phyloP scores from a whole-genome alignment of 441 rosid species.

The Omphalea diandra region DNA sequence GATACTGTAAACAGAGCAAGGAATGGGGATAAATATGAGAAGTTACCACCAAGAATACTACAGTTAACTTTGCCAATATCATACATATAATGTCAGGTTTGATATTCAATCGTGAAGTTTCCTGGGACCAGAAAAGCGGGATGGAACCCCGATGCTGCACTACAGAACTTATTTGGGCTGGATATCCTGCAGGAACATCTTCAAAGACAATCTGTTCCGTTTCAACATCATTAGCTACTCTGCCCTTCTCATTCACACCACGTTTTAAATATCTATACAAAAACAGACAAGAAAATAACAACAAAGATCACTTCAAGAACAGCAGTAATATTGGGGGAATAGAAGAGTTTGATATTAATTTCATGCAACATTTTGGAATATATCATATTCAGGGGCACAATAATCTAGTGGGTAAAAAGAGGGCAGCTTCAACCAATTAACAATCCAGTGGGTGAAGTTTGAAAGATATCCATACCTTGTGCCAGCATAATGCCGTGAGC shows the following conservation, averaged over 20 bases:
- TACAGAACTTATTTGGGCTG: conserved; percentile 79
- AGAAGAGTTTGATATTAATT: too few species aligned
- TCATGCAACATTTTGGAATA: too few species aligned
- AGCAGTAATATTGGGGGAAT: too few species aligned
- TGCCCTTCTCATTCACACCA: conserved; percentile 94
- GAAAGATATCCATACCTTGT: conserved; percentile 84
- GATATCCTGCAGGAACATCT: conserved; percentile 72
- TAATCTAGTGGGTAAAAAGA: too few species aligned
- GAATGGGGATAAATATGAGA: conserved; percentile 13
- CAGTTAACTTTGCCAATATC: conserved; percentile 33
- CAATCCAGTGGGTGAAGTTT: too few species aligned
- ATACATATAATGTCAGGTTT: conserved; percentile 97
- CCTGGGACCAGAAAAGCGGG: conserved; percentile 99
- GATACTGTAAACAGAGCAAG: conserved; percentile 60
- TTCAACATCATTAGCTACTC: conserved; percentile 99
- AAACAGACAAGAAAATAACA: too few species aligned
- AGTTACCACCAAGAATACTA: conserved; percentile 8
- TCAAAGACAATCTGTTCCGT: conserved; percentile 97
- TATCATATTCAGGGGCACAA: too few species aligned
- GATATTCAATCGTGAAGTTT: conserved; percentile 93
- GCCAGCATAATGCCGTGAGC: conserved; percentile 99
- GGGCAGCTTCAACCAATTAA: too few species aligned
- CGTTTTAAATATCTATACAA: conserved; percentile 98
- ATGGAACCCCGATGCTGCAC: conserved; percentile 99
- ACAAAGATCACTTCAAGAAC: too few species aligned